Evolutionary conservation across 2,329 filamentous ascomycete species (phyloP), one percentile per base, ranked within the genome.

Genomic region (Lachnellula cervina): DNA sequence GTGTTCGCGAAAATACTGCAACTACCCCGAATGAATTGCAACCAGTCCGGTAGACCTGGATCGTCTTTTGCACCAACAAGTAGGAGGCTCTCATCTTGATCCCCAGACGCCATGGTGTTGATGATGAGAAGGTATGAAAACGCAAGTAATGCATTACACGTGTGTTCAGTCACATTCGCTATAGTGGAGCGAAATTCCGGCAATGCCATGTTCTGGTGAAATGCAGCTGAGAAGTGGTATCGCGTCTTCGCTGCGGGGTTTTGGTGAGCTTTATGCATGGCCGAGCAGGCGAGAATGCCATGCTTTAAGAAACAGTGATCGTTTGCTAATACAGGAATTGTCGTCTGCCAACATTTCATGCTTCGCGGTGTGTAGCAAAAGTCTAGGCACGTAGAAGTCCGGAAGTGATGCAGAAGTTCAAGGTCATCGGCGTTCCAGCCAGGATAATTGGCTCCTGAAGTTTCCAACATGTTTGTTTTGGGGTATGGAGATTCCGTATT

Each of bases 251-350:
- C 32, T 3, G 23, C 14, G 13, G 56, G 49, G 23, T 52, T 28
- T 7, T 54, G 28, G 16, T 56, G 40, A 37, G 57, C 51, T 42
- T 59, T 52, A 40, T 63, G 61, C 16, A 60, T 40, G 40, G 59
- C 50, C 3, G 74, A 67, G 42, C 72, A 70, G 9, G 74, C 72
- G 13, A 74, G 60, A 3, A 75, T 65, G 25, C 74, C 68, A 57
- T 74, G 68, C 60, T 75, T 68, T 1, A 74, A 59, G 45, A 71
- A 74, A 2, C 62, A 55, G 43, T 71, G 63, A 1, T 55, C 28
- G 40, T 16, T 28, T n/a, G 34, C 21, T n/a, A 47, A n/a, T 47
- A 19, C 7, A 25, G 42, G 42, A 25, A 51, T 32, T 19, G 19
- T 32, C 11, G 38, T 51, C 23, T 16, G 21, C 49, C 49, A 51